Percentiles rank a stretch among this genome's conserved stretches.
phyloP scores from a whole-genome alignment of 106 monocot species.

The Dendrobium nobile region DNA sequence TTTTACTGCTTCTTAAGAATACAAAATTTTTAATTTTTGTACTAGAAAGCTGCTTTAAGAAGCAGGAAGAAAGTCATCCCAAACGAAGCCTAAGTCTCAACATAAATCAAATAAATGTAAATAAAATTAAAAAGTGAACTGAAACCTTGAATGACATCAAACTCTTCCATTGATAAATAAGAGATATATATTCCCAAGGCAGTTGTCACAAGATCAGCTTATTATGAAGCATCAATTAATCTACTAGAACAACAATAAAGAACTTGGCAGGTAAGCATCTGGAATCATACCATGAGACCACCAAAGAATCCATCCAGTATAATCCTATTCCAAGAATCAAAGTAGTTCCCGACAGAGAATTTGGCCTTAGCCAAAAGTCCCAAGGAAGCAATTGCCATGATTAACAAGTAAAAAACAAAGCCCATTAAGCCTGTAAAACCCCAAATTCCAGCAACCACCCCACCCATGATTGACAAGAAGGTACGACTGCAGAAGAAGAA shows the following conservation, averaged over 20 bases:
- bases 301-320: conserved; percentile 76
- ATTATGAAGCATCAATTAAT: conserved; percentile 1
- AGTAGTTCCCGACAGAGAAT: conserved; percentile 68
- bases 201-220: too few species aligned
- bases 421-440: conserved; percentile 86
- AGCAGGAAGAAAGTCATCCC: too few species aligned
- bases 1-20: too few species aligned
- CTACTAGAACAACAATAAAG: background rate
- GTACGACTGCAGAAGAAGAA: conserved; percentile 71
- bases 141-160: too few species aligned
- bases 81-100: too few species aligned
- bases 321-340: conserved; percentile 85
- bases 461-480: conserved; percentile 88
- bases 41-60: too few species aligned
- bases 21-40: too few species aligned
- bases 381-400: conserved; percentile 75
- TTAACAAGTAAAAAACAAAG: conserved; percentile 76
- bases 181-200: too few species aligned
- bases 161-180: too few species aligned
- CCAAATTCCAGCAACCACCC: conserved; percentile 96
- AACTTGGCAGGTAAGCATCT: background rate
- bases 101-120: too few species aligned
- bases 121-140: too few species aligned
- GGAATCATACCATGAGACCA: conserved; percentile 84
- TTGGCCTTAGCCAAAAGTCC: conserved; percentile 79